These are phyloP conservation scores for Lonicera japonica DNA, from an alignment of 129 eudicot species.

Conservation along the genomic window DNA sequence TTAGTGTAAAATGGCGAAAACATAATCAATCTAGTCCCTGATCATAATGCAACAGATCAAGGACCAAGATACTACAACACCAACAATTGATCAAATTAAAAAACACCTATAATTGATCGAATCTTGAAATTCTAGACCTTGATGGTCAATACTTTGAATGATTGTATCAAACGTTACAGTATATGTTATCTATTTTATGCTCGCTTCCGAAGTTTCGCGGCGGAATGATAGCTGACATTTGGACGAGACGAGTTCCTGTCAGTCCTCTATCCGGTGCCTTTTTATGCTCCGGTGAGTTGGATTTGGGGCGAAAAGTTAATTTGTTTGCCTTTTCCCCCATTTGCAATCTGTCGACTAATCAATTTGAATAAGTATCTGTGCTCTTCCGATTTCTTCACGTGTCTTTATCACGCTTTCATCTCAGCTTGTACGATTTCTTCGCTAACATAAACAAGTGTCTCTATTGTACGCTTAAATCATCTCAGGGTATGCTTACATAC, in stretches of 20 bases:
- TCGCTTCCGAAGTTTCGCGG: constrained; percentile 42
- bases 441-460: too few relatives aligned
- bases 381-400: not conserved
- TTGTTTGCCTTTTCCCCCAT: not conserved
- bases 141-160: too few relatives aligned
- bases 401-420: too few relatives aligned
- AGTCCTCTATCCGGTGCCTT: not conserved
- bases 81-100: constrained; percentile 20
- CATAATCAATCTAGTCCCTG: constrained; percentile 6
- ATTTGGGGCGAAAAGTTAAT: not conserved
- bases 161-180: not conserved
- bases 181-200: constrained; percentile 9
- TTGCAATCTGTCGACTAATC: constrained; percentile 20
- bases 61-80: not conserved
- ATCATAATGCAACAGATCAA: constrained; percentile 11
- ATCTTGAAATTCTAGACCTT: not conserved
- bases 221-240: constrained; percentile 17
- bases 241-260: not conserved
- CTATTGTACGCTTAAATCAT: too few relatives aligned
- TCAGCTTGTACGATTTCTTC: too few relatives aligned
- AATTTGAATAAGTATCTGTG: not conserved
- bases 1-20: not conserved
- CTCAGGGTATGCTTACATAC: too few relatives aligned
- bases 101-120: constrained; percentile 4
- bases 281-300: not conserved